Evolutionary conservation across 441 rosid species (phyloP), one percentile per base, ranked within the genome.

Genomic region (Brassica balearica): DNA sequence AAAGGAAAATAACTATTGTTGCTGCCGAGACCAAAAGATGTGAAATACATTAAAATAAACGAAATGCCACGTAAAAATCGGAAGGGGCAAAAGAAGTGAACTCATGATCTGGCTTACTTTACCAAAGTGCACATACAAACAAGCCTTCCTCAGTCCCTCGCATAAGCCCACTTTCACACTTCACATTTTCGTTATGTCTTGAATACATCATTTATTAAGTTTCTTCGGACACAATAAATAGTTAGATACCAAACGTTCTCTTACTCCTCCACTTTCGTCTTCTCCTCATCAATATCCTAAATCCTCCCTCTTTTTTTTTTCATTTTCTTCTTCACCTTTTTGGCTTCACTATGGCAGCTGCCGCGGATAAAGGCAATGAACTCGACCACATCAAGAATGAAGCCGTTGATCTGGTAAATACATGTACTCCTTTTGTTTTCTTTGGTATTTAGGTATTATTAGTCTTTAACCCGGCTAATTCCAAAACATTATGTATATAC

Each of bases 321-420:
- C 27, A 23, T 23, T 23, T 29, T 29, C 34, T 4, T 29, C 34
- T 29, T 29, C 34, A 29, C 34, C 34, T 29, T 29, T 29, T 29
- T 6, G 34, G 34, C 29, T 8, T 73, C 74, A 73, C 76, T 55
- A 65, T 71, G 32, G 84, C 43, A 23, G 84, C 86, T 90, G 76
- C 80, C 43, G 67, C 80, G 25, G 82, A 74, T 11, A 84, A 82
- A 62, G 87, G 70, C 62, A 82, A 82, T 79, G 86, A 84, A 67
- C 92, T 93, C 43, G 93, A 88, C 55, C 90, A 91, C 81, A 87
- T 93, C 1, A 93, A 91, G 68, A 88, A 90, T 70, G 97, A 93
- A 87, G 78, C 93, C 25, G 96, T 93, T 76, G 96, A 93, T 91
- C 90, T 93, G 95, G 97, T 68, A 38, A 14, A 38, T 32, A 15